phyloP scores from a whole-genome alignment of 2,329 filamentous ascomycete species.

The Raffaelea arxii region DNA sequence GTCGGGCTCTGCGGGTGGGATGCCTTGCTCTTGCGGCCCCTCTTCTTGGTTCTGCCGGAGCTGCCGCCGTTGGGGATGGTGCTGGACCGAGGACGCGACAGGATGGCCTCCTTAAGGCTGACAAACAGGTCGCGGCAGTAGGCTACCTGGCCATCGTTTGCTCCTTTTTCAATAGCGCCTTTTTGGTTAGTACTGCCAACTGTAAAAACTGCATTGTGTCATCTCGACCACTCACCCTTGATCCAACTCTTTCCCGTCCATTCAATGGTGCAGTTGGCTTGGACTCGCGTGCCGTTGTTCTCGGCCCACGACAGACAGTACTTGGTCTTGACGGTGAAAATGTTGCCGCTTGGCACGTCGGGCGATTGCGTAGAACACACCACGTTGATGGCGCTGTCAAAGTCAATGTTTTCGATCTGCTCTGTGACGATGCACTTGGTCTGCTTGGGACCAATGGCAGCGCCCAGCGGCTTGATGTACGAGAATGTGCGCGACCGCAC shows the following conservation, averaged over 20 bases:
- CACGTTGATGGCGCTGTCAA: constrained; percentile 81
- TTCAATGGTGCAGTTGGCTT: constrained; percentile 84
- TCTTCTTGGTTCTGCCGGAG: constrained; percentile 53
- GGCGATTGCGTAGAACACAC: constrained; percentile 78
- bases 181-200: constrained; percentile 1
- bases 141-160: constrained; percentile 75
- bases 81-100: constrained; percentile 47
- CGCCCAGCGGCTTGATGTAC: constrained; percentile 86
- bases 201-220: too few species aligned
- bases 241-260: constrained; percentile 99
- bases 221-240: constrained; percentile 62
- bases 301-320: constrained; percentile 93
- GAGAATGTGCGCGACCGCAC: constrained; percentile 66
- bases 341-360: constrained; percentile 87
- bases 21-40: constrained; percentile 39
- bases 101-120: constrained; percentile 63
- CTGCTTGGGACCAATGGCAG: constrained; percentile 78
- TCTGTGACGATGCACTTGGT: constrained; percentile 90
- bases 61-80: constrained; percentile 35
- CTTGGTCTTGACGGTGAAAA: constrained; percentile 85
- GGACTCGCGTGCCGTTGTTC: constrained; percentile 72
- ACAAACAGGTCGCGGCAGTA: constrained; percentile 76
- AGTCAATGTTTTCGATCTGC: constrained; percentile 71
- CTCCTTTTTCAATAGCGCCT: constrained; percentile 95
- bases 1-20: constrained; percentile 33